These are phyloP conservation scores for Capsicum baccatum DNA, from an alignment of 257 asterid species.

Conservation along the genomic window DNA sequence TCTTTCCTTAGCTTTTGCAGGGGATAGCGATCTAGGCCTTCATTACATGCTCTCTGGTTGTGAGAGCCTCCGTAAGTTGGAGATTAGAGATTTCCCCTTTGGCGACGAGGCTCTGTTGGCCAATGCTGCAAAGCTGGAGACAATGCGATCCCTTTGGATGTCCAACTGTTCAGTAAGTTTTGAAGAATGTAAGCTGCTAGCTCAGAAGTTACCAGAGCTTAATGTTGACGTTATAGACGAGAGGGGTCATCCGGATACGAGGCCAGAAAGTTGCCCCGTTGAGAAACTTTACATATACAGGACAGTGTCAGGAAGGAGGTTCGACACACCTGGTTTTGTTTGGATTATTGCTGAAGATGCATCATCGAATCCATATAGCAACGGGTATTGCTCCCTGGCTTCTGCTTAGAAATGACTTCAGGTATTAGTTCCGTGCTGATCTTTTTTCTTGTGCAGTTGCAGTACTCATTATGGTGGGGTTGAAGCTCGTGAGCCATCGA, in stretches of 20 bases:
- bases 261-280: conserved; percentile 37
- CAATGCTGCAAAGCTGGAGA: conserved; percentile 33
- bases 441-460: too few species aligned
- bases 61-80: too few species aligned
- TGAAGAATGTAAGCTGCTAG: conserved; percentile 35
- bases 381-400: too few species aligned
- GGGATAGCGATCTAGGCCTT: conserved; percentile 13
- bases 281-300: too few species aligned
- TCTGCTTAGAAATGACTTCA: too few species aligned
- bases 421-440: too few species aligned
- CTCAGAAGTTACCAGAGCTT: conserved; percentile 36
- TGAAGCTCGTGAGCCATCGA: too few species aligned
- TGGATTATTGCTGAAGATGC: too few species aligned
- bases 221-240: conserved; percentile 36
- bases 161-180: conserved; percentile 39
- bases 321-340: too few species aligned
- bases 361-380: too few species aligned
- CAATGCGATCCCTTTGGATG: conserved; percentile 37
- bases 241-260: conserved; percentile 33
- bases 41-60: not conserved
- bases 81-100: conserved; percentile 34
- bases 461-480: too few species aligned
- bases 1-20: conserved; percentile 38
- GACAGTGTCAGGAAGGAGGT: too few species aligned
- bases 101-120: conserved; percentile 36